Conservation (phyloP, 2,329 filamentous ascomycete species). For the Sclerotinia borealis region DNA sequence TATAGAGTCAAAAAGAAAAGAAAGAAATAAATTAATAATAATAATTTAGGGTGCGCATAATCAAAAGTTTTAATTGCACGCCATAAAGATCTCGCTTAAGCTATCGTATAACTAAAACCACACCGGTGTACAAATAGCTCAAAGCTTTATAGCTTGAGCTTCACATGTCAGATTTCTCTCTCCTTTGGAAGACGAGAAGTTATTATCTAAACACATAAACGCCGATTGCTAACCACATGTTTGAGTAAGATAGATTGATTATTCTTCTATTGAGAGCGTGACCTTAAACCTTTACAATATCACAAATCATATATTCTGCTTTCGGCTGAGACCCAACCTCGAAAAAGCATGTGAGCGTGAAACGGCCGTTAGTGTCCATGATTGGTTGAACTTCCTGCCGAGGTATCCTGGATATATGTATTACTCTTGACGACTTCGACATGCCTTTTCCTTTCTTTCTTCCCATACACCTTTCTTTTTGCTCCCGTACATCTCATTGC, state of each 20-base stretch:
- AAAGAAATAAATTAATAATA: no score
- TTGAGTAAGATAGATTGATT: no score
- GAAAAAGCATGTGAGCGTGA: constrained; percentile 9
- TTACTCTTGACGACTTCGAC: neutral
- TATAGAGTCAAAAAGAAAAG: neutral
- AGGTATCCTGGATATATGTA: constrained; percentile 1
- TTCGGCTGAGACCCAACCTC: constrained; percentile 3
- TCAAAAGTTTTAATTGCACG: neutral
- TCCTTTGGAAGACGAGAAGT: neutral
- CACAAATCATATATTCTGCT: neutral
- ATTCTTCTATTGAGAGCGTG: neutral
- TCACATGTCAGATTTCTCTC: constrained; percentile 4
- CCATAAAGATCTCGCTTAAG: neutral
- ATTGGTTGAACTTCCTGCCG: constrained; percentile 12
- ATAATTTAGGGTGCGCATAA: neutral
- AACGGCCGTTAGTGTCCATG: constrained; percentile 2
- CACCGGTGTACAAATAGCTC: neutral
- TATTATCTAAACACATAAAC: neutral
- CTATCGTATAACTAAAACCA: neutral
- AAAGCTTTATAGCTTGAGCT: neutral
- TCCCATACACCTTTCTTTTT: neutral
- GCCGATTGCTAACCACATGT: neutral
- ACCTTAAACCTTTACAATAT: neutral
- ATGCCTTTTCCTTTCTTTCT: neutral
- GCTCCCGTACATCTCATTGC: neutral